Evolutionary conservation across 768 basidiomycete genomes (phyloP).

Genomic region (Phylloporus sp.): DNA sequence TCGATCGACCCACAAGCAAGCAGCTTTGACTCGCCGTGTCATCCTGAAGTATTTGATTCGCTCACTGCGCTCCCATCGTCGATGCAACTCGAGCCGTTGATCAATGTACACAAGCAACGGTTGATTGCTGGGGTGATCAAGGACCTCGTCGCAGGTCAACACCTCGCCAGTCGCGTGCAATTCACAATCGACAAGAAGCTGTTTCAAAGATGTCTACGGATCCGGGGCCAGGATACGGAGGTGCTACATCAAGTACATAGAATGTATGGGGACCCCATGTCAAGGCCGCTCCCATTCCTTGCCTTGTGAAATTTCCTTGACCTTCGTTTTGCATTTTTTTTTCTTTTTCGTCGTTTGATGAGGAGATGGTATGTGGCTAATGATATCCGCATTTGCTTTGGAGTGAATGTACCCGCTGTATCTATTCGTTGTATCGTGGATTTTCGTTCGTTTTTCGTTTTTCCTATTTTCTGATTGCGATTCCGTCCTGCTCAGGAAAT

Average conservation of each 20-base stretch:
- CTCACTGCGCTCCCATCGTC: constrained; percentile 66
- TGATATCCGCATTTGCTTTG: constrained; percentile 19
- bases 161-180: constrained; percentile 70
- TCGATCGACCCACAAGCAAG: constrained; percentile 58
- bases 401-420: constrained; percentile 17
- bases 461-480: not conserved
- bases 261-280: constrained; percentile 32
- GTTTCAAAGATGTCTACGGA: constrained; percentile 68
- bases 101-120: constrained; percentile 88
- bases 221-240: constrained; percentile 60
- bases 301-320: constrained; percentile 11
- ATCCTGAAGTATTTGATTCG: constrained; percentile 75
- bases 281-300: constrained; percentile 18
- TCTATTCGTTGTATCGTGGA: constrained; percentile 24
- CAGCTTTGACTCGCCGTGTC: constrained; percentile 64
- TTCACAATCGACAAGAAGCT: constrained; percentile 70
- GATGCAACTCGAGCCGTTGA: constrained; percentile 81
- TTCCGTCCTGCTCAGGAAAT: too few relatives aligned
- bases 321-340: not conserved
- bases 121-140: constrained; percentile 79
- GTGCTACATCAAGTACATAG: constrained; percentile 47
- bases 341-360: not conserved
- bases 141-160: constrained; percentile 75
- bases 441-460: not conserved
- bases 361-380: not conserved